A percentile compares a stretch with the other conserved stretches of the same genome.
These are phyloP conservation scores for Cercospora sojina DNA, from an alignment of 2,329 filamentous ascomycete genomes.

Conservation along the genomic window DNA sequence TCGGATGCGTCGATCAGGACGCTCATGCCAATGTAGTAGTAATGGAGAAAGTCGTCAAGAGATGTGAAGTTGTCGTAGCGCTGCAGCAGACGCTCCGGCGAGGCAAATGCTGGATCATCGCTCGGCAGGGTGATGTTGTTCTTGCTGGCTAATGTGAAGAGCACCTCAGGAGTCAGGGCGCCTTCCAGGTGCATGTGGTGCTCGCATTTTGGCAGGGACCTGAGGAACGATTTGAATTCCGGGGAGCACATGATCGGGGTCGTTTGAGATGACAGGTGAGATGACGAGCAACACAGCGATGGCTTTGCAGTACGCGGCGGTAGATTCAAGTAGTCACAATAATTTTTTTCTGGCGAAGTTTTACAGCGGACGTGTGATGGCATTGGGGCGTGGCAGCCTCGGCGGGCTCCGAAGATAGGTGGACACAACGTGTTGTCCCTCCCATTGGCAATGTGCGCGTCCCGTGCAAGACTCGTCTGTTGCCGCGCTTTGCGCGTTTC, in stretches of 20 bases:
- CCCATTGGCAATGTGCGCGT: background rate
- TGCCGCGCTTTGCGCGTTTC: background rate
- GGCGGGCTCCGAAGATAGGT: background rate
- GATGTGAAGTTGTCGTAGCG: slow-evolving; percentile 68
- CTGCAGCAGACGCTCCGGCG: slow-evolving; percentile 56
- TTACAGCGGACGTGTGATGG: background rate
- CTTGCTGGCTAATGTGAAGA: slow-evolving; percentile 66
- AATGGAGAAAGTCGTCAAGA: slow-evolving; percentile 74
- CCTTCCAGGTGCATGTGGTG: slow-evolving; percentile 81
- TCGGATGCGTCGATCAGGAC: slow-evolving; percentile 65
- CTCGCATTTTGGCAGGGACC: slow-evolving; percentile 69
- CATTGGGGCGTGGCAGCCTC: background rate
- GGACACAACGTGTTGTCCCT: background rate
- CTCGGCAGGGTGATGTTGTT: slow-evolving; percentile 62
- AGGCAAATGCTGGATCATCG: slow-evolving; percentile 63
- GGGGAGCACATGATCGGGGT: slow-evolving; percentile 48
- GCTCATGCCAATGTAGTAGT: slow-evolving; percentile 75
- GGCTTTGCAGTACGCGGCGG: background rate
- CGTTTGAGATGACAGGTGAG: background rate
- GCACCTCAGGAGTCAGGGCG: slow-evolving; percentile 65
- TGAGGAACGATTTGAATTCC: slow-evolving; percentile 59
- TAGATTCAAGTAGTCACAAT: background rate
- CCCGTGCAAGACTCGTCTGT: background rate
- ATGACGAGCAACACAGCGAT: background rate
- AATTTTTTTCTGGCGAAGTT: background rate